Base-by-base conservation (phyloP, 768 basidiomycete genomes). In the Pisolithus sp. region DNA sequence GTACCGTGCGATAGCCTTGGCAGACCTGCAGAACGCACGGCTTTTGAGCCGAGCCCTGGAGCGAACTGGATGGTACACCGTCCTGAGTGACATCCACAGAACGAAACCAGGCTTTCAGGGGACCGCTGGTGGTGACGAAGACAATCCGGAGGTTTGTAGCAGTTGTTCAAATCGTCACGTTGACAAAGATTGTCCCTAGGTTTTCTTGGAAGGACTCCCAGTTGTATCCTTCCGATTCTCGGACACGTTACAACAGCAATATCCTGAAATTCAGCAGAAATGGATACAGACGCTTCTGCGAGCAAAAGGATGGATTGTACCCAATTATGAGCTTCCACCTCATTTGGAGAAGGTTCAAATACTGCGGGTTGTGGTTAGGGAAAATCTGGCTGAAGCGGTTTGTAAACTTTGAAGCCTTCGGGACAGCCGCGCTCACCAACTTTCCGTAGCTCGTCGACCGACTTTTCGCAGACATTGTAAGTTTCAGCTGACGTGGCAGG, bases 391-490 rank as follows among this genome's bases (percentile, higher is more conserved):
- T 13, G 78, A 80, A 51, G 71, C 74, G 44, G 75, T 77, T 52
- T 67, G 71, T 50, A 65, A 3, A 17, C 10, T 61, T 62, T n/a
- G 59, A 48, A 51, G 66, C 57, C 46, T 59, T 63, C 15, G 62
- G 64, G 31, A 59, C 64, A 53, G 13, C 34, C 12, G 4, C 63
- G 58, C 18, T 71, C 60, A 58, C 60, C 60, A 8, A 28, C 31
- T 26, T 40, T 12, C 46, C 68, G 30, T 41, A 84, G 78, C 73
- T 86, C 49, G 57, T 84, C 38, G 82, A 85, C 55, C 76, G 80
- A 50, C 75, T 93, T 24, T 68, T 92, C 20, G 68, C 68, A 3
- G 89, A 93, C 53, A 71, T 92, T 41, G 83, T 87, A 59, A 67
- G 83, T 70, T 20, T 6, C 20, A 48, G 12, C 4, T 24, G 7